A percentile compares a stretch with the other conserved stretches of the same genome.
These are phyloP conservation scores for Macaranga tanarius DNA, from an alignment of 441 rosid genomes.

Conservation along the genomic window DNA sequence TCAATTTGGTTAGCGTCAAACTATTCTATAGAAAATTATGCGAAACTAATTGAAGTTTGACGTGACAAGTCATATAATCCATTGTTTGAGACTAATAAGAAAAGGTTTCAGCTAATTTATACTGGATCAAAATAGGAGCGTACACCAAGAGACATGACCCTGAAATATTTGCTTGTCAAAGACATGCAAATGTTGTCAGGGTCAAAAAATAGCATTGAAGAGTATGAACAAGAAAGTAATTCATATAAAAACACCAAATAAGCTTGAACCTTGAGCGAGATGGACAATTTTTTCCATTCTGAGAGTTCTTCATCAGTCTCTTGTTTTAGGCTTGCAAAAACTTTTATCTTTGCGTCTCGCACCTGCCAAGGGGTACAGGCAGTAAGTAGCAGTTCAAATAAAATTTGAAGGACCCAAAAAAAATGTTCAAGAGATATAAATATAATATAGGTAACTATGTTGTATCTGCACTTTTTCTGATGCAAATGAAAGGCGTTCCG, in stretches of 20 bases:
- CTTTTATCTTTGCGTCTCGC: slow-evolving; percentile 79
- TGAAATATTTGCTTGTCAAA: not conserved
- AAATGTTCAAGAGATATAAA: not conserved
- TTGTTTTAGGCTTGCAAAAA: slow-evolving; percentile 71
- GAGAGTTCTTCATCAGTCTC: slow-evolving; percentile 67
- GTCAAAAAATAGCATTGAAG: not conserved
- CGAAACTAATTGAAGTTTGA: slow-evolving; percentile 5
- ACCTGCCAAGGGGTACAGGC: slow-evolving; percentile 45
- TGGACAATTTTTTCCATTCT: slow-evolving; percentile 76
- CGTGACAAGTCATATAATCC: not conserved
- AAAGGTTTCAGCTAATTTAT: not conserved
- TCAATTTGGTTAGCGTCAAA: not conserved
- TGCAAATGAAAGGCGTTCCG: not conserved
- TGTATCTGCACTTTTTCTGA: not conserved
- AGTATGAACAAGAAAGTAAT: not conserved
- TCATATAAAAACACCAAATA: not conserved
- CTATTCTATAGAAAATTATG: not conserved
- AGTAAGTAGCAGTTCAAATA: slow-evolving; percentile 8
- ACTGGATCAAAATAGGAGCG: not conserved
- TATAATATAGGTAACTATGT: not conserved
- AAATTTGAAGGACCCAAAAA: not conserved
- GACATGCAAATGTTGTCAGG: not conserved
- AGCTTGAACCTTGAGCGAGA: slow-evolving; percentile 61
- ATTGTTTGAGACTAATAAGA: not conserved
- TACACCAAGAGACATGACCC: not conserved